Conservation (phyloP, 805 yeast species). For the Starmerella riodocensis region DNA sequence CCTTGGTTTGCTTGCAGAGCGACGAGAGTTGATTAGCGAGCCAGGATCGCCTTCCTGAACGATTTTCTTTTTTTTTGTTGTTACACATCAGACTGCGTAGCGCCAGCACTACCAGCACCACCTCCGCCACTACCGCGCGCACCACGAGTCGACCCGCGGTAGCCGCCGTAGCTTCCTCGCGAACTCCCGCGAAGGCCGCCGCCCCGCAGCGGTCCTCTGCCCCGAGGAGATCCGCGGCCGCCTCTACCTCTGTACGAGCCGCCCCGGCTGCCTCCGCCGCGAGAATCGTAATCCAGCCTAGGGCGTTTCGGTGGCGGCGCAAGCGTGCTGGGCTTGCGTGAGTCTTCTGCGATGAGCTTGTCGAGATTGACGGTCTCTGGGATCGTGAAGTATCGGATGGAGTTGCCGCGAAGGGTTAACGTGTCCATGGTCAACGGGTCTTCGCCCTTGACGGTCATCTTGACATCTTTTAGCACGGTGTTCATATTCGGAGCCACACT, state of each 20-base stretch:
- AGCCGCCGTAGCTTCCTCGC: constrained; percentile 5
- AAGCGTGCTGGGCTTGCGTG: constrained; percentile 28
- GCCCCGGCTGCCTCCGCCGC: constrained; percentile 4
- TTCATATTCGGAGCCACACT: constrained; percentile 88
- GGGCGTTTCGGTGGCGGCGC: constrained; percentile 12
- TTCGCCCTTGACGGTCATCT: constrained; percentile 58
- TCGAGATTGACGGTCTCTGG: constrained; percentile 75
- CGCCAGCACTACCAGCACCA: neutral
- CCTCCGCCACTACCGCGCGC: neutral
- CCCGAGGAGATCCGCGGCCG: constrained; percentile 1
- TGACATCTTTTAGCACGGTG: constrained; percentile 64
- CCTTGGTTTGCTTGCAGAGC: no score
- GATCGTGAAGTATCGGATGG: constrained; percentile 64
- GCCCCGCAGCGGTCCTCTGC: constrained; percentile 7
- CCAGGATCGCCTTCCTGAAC: no score
- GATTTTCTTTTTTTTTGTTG: no score
- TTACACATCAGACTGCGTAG: no score
- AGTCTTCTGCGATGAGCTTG: constrained; percentile 33
- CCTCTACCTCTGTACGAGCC: constrained; percentile 3
- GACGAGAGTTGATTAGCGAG: no score
- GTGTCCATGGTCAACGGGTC: constrained; percentile 60
- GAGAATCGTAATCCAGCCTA: neutral
- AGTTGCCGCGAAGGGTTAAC: constrained; percentile 79
- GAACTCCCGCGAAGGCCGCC: constrained; percentile 3
- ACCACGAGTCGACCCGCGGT: constrained; percentile 1